These are phyloP conservation scores for Rhodomyrtus psidioides DNA, from an alignment of 441 rosid species.

Conservation along the genomic window DNA sequence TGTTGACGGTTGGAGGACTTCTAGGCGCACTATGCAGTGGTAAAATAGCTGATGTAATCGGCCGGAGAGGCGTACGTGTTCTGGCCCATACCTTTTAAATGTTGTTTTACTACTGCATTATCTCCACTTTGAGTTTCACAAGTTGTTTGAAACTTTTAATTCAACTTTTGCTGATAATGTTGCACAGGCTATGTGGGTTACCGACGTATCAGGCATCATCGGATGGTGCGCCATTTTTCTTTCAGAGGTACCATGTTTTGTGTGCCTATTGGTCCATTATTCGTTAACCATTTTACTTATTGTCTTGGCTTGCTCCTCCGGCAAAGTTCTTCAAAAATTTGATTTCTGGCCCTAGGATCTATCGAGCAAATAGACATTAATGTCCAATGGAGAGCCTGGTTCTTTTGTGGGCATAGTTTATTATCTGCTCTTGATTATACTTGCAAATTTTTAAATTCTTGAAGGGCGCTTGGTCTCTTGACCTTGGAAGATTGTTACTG, in stretches of 20 bases:
- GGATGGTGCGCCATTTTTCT: not conserved
- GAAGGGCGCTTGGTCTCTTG: constrained; percentile 49
- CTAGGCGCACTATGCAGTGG: constrained; percentile 81
- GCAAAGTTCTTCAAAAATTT: not conserved
- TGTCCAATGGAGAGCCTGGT: not conserved
- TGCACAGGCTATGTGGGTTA: not conserved
- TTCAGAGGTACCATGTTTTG: not conserved
- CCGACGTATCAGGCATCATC: not conserved
- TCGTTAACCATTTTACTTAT: not conserved
- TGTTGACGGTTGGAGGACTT: constrained; percentile 83
- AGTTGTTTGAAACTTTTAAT: not conserved
- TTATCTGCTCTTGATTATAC: not conserved
- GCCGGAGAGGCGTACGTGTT: constrained; percentile 60
- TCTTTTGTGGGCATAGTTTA: not conserved
- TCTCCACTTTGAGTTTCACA: not conserved
- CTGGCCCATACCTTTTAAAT: not conserved
- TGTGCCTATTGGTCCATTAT: not conserved
- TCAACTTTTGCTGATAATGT: not conserved
- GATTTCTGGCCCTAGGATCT: not conserved
- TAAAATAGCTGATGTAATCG: constrained; percentile 55
- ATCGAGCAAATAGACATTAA: not conserved
- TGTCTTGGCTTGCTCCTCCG: not conserved
- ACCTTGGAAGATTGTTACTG: constrained; percentile 51
- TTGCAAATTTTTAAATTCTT: not conserved
- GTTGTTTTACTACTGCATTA: not conserved